Percentiles rank a stretch among this genome's conserved stretches.
Conservation (phyloP, 306 rosid species). For the Prunus campanulata region DNA sequence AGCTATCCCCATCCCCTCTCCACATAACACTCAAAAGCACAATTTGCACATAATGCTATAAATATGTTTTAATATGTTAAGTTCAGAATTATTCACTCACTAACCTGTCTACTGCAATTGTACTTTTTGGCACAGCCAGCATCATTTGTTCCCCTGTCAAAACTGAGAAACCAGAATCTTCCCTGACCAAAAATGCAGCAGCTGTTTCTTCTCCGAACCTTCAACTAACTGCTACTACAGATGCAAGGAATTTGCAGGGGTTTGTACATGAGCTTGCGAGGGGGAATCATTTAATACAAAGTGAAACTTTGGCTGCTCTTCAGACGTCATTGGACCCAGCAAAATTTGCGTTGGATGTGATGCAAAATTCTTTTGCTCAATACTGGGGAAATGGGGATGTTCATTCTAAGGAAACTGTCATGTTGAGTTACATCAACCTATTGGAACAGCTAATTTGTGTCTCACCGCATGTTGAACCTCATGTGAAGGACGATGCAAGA, state of each 20-base stretch:
- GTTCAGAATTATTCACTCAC: not conserved
- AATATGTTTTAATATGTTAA: not conserved
- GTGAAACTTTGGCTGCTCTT: conserved; percentile 29
- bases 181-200: conserved; percentile 1
- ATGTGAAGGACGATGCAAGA: conserved; percentile 43
- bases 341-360: conserved; percentile 43
- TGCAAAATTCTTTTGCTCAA: conserved; percentile 28
- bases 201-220: conserved; percentile 14
- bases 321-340: conserved; percentile 43
- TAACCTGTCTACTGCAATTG: not conserved
- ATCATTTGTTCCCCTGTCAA: not conserved
- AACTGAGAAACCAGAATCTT: conserved; percentile 18
- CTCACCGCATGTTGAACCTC: conserved; percentile 38
- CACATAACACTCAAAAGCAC: not conserved
- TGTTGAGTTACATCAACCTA: conserved; percentile 19
- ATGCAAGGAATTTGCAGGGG: conserved; percentile 23
- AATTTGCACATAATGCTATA: not conserved
- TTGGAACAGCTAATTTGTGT: conserved; percentile 37
- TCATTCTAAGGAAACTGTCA: conserved; percentile 17
- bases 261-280: conserved; percentile 20
- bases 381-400: conserved; percentile 20
- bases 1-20: not conserved
- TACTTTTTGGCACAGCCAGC: not conserved
- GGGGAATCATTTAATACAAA: conserved; percentile 10
- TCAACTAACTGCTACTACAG: conserved; percentile 15